Evolutionary conservation across 1,139 yeast species (phyloP).

Genomic region (Hanseniaspora sp.): DNA sequence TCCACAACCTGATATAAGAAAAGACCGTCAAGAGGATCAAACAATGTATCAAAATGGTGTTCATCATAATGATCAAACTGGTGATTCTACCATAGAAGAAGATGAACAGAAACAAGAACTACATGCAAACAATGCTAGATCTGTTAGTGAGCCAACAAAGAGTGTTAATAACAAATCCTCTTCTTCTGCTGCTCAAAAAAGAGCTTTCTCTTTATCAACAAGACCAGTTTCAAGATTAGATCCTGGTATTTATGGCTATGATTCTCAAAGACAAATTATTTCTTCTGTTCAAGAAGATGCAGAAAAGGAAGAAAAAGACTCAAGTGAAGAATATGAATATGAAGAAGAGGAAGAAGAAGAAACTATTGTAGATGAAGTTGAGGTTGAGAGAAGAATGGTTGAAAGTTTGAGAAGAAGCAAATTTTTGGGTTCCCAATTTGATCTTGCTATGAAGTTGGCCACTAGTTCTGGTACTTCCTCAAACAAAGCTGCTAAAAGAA

Average conservation of each 20-base stretch:
- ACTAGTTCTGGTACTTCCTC: constrained; percentile 10
- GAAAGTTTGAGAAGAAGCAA: constrained; percentile 36
- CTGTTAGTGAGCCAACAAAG: constrained; percentile 32
- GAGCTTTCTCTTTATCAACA: constrained; percentile 33
- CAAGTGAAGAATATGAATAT: constrained; percentile 6
- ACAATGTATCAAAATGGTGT: too few species aligned
- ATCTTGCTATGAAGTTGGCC: constrained; percentile 21
- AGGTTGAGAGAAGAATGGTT: constrained; percentile 25
- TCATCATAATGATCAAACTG: constrained; percentile 21
- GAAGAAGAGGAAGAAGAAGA: constrained; percentile 13
- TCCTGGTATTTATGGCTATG: constrained; percentile 36
- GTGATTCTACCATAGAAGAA: constrained; percentile 16
- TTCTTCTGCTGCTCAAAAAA: constrained; percentile 20
- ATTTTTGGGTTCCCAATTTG: constrained; percentile 35
- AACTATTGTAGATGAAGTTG: constrained; percentile 15
- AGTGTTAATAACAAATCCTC: constrained; percentile 9
- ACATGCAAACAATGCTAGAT: constrained; percentile 25
- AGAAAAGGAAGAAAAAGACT: neutral
- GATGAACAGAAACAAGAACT: constrained; percentile 7
- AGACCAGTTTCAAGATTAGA: constrained; percentile 65
- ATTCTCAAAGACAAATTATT: constrained; percentile 22
- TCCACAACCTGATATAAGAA: too few species aligned
- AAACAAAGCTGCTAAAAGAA: constrained; percentile 13
- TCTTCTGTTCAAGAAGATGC: constrained; percentile 21
- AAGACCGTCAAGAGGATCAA: too few species aligned